phyloP scores from a whole-genome alignment of 2,329 filamentous ascomycete species.

The Amesomyces nigricolor region DNA sequence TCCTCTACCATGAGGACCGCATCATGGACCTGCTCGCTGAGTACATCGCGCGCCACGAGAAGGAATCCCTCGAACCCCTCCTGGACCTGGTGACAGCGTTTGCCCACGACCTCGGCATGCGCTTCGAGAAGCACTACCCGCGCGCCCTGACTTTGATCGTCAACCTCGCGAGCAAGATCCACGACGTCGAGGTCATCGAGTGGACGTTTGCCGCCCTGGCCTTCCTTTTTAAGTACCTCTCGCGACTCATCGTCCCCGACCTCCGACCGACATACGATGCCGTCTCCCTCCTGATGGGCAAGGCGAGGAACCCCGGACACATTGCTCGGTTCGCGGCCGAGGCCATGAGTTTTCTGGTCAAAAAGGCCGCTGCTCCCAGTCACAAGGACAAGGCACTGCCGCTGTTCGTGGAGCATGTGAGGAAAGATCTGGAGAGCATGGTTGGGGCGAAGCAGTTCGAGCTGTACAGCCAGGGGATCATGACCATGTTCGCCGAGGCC shows the following conservation, averaged over 20 bases:
- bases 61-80: conserved; percentile 76
- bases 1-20: conserved; percentile 81
- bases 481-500: conserved; percentile 87
- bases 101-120: conserved; percentile 82
- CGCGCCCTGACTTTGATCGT: conserved; percentile 69
- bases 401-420: conserved; percentile 64
- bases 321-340: conserved; percentile 91
- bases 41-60: conserved; percentile 73
- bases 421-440: conserved; percentile 57
- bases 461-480: conserved; percentile 79
- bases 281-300: conserved; percentile 78
- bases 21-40: conserved; percentile 73
- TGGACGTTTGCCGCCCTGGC: conserved; percentile 94
- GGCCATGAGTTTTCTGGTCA: conserved; percentile 86
- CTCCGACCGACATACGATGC: conserved; percentile 78
- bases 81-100: conserved; percentile 86
- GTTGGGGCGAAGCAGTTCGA: conserved; percentile 52
- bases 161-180: conserved; percentile 68
- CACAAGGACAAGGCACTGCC: conserved; percentile 68
- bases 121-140: conserved; percentile 85
- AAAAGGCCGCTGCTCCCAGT: conserved; percentile 76
- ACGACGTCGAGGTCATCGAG: conserved; percentile 85
- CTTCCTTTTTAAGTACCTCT: conserved; percentile 96
- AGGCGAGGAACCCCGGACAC: conserved; percentile 73
- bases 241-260: conserved; percentile 78